Evolutionary conservation across 1,139 yeast species (phyloP).

Genomic region (Protomyces macrosporus): DNA sequence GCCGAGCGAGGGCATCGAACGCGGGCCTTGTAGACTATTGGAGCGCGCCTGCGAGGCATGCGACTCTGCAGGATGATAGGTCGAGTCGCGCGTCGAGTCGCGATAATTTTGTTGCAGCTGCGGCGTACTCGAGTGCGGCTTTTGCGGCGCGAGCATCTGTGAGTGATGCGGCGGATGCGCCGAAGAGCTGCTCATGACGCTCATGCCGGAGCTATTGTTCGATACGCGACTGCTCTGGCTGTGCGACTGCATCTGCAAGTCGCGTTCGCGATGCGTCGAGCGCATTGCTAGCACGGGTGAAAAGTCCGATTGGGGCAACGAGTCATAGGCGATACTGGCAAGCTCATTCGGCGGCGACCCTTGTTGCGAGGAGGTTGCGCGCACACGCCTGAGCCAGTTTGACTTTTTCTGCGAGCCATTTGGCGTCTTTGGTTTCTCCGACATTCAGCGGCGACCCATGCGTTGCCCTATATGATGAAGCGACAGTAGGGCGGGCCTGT

Average conservation of each 20-base stretch:
- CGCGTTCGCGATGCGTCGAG: constrained; percentile 16
- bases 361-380: constrained; percentile 8
- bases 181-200: neutral
- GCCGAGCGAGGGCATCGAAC: constrained; percentile 5
- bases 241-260: constrained; percentile 3
- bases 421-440: constrained; percentile 18
- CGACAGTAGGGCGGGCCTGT: no score
- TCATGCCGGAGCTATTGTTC: neutral
- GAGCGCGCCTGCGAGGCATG: constrained; percentile 22
- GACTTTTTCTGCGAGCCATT: constrained; percentile 19
- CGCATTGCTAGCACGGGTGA: constrained; percentile 19
- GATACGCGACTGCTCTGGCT: neutral
- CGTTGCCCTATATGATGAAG: no score
- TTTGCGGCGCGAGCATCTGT: neutral
- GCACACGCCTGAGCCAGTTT: constrained; percentile 22
- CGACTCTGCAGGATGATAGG: constrained; percentile 11
- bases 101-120: neutral
- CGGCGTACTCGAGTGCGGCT: neutral
- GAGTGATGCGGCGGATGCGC: neutral
- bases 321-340: constrained; percentile 8
- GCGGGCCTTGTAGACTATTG: constrained; percentile 21
- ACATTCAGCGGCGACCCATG: constrained; percentile 12
- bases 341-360: constrained; percentile 2
- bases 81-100: neutral
- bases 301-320: constrained; percentile 18